Base-by-base conservation (phyloP, 495 filamentous ascomycete genomes). In the Bombardia bombarda region DNA sequence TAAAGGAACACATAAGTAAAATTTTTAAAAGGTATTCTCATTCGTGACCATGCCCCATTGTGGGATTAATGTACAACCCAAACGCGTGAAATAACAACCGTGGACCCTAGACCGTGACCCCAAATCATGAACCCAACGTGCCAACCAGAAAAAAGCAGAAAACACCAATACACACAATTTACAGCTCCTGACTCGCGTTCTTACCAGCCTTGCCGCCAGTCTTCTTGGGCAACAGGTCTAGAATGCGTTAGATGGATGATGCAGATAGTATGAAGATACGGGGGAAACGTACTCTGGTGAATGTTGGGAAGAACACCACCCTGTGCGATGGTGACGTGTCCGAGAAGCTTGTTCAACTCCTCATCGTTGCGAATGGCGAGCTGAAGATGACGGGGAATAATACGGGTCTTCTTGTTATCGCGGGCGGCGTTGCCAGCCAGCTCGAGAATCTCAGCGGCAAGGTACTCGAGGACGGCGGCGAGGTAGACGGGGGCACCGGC, bases 361-460 rank as follows among this genome's bases (percentile, higher is more conserved):
- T 98, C 90, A 69, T 98, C 92, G 70, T 97, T 97, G 55, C 92
- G 85, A 75, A 98, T 98, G 68, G 92, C 92, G 58, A 98, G 90
- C 76, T 98, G 92, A 37, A 98, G 84, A 72, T 98, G 92, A 66
- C 92, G 90, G 51, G 92, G 92, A 54, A 97, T 98, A 77, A 98
- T 98, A 85, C 92, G 88, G 49, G 90, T 98, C 83, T 96, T 97
- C 87, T 98, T 98, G 84, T 97, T 97, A 72, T 98, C 92, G 64
- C 92, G 90, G 45, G 92, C 92, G 52, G 92, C 92, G 66, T 98
- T 98, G 58, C 92, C 92, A 65, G 92, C 92, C 72, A 98, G 75
- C 73, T 98, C 92, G 64, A 98, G 89, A 47, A 98, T 96, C 71
- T 98, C 92, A 48, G 92, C 92, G 49, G 92, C 90, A 44, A 98